Conservation (phyloP, 306 rosid genomes). For the Quillaja saponaria region DNA sequence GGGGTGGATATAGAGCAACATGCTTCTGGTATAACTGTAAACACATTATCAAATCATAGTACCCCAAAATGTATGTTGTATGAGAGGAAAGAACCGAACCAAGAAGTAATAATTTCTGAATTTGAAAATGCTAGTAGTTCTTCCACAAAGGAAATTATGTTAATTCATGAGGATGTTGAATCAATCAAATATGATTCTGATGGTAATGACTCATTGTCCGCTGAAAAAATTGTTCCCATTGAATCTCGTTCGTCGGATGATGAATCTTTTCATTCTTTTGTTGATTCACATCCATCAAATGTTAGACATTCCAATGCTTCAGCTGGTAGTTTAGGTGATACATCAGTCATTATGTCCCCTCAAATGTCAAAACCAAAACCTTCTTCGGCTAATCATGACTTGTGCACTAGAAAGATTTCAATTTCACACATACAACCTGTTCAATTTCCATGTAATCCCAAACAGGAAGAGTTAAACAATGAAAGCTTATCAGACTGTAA, state of each 20-base stretch:
- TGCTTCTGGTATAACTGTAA: conserved; percentile 26
- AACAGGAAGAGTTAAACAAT: conserved; percentile 30
- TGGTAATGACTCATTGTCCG: conserved; percentile 34
- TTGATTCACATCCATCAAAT: conserved; percentile 62
- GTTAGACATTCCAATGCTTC: conserved; percentile 82
- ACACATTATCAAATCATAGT: conserved; percentile 27
- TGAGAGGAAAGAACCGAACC: conserved; percentile 26
- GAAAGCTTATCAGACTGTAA: conserved; percentile 27
- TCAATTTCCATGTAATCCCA: conserved; percentile 33
- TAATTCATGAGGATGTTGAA: conserved; percentile 55
- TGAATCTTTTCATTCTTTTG: conserved; percentile 88
- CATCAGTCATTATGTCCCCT: conserved; percentile 39
- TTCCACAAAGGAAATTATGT: conserved; percentile 61
- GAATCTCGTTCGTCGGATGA: conserved; percentile 55
- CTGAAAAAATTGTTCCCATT: conserved; percentile 38
- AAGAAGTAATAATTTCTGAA: conserved; percentile 33
- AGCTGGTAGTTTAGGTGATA: conserved; percentile 41
- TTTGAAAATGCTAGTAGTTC: conserved; percentile 48
- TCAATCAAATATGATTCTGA: conserved; percentile 46
- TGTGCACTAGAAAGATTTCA: conserved; percentile 26
- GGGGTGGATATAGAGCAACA: conserved; percentile 75
- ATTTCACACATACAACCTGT: conserved; percentile 29
- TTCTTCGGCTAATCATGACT: conserved; percentile 24
- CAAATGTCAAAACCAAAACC: conserved; percentile 29
- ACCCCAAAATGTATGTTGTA: conserved; percentile 14